phyloP scores from a whole-genome alignment of 305 asterid genomes.

The Striga hermonthica region DNA sequence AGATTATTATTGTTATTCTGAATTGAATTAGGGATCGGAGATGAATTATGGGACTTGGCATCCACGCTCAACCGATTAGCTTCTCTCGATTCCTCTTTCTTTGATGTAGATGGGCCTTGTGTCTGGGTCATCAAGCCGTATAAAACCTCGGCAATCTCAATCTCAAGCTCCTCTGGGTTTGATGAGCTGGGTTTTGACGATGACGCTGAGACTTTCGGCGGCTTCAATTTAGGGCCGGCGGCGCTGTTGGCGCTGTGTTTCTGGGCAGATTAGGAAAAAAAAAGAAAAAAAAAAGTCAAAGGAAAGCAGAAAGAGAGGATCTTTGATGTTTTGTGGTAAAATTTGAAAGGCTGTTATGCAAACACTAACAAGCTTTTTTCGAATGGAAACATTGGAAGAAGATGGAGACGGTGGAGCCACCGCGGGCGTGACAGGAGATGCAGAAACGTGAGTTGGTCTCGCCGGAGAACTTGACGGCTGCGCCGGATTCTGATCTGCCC shows the following conservation, averaged over 20 bases:
- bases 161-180: conserved; percentile 86
- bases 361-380: conserved; percentile 79
- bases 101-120: conserved; percentile 63
- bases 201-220: conserved; percentile 46
- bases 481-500: conserved; percentile 57
- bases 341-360: not conserved
- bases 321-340: not conserved
- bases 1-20: conserved; percentile 30
- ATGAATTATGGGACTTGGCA: conserved; percentile 56
- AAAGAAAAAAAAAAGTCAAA: conserved; percentile 8
- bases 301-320: no score
- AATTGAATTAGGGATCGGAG: conserved; percentile 64
- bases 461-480: conserved; percentile 67
- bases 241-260: conserved; percentile 46
- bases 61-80: conserved; percentile 55
- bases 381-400: conserved; percentile 67
- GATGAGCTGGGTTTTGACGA: conserved; percentile 50
- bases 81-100: conserved; percentile 74
- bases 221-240: conserved; percentile 62
- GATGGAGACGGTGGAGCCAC: conserved; percentile 55
- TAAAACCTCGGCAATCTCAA: conserved; percentile 90
- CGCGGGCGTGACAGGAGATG: conserved; percentile 32
- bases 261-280: conserved; percentile 38
- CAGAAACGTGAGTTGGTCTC: conserved; percentile 42
- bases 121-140: conserved; percentile 84